Conservation (phyloP, 306 rosid genomes). For the Cicer bijugum region DNA sequence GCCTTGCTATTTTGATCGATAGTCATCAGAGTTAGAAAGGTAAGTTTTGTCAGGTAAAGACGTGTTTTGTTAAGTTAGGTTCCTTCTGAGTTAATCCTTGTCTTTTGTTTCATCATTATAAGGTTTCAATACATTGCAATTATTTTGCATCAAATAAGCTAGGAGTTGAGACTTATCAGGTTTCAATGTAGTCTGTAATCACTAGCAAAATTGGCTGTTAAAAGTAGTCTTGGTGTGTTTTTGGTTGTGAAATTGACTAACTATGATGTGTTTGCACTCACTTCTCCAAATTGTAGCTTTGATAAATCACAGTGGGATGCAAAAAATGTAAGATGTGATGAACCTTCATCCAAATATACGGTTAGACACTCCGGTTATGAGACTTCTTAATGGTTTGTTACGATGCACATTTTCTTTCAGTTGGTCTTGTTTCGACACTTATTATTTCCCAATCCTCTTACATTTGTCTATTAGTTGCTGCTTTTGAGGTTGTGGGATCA, state of each 20-base stretch:
- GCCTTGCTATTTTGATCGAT: neutral
- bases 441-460: too few species aligned
- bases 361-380: neutral
- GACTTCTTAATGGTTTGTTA: neutral
- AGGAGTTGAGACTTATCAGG: neutral
- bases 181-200: neutral
- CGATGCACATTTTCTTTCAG: neutral
- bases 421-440: too few species aligned
- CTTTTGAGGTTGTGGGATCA: too few species aligned
- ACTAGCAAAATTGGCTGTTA: neutral
- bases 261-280: neutral
- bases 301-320: neutral
- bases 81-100: neutral
- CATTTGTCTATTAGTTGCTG: too few species aligned
- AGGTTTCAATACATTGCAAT: neutral
- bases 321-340: neutral
- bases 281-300: neutral
- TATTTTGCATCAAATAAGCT: neutral
- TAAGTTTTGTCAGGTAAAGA: neutral
- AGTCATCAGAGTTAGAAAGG: neutral
- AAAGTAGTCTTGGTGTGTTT: neutral
- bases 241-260: neutral
- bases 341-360: neutral
- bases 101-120: neutral
- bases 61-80: neutral